These are phyloP conservation scores for Phaseolus coccineus DNA, from an alignment of 331 rosid genomes.

Conservation along the genomic window DNA sequence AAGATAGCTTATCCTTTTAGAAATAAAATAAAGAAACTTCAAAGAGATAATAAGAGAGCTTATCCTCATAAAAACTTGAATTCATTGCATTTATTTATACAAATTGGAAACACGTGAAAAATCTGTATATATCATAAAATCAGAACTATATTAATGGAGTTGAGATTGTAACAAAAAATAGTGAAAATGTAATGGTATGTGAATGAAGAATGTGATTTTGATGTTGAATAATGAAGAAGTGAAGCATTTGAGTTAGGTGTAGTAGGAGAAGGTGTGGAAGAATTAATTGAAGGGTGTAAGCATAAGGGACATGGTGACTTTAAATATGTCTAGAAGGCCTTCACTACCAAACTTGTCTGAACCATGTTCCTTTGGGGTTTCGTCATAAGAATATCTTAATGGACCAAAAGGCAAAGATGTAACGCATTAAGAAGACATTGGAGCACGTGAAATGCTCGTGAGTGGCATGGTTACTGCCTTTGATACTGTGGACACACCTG, in stretches of 20 bases:
- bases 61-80: background rate
- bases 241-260: no score
- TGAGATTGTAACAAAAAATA: no score
- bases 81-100: no score
- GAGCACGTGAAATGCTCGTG: conserved; percentile 70
- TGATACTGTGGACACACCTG: conserved; percentile 55
- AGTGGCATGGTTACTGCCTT: conserved; percentile 58
- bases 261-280: conserved; percentile 27
- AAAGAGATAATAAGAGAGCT: background rate
- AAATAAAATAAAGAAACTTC: background rate
- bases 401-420: conserved; percentile 50
- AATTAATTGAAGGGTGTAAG: conserved; percentile 38
- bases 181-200: no score
- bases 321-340: conserved; percentile 40
- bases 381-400: conserved; percentile 34
- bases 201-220: background rate
- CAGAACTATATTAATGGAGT: no score
- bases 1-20: conserved; percentile 7
- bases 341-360: conserved; percentile 48
- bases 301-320: conserved; percentile 49
- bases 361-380: conserved; percentile 47
- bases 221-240: background rate
- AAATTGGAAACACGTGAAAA: no score
- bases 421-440: conserved; percentile 56
- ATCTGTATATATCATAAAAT: no score